Conservation (phyloP, 495 filamentous ascomycete species). For the Venustampulla echinocandica region DNA sequence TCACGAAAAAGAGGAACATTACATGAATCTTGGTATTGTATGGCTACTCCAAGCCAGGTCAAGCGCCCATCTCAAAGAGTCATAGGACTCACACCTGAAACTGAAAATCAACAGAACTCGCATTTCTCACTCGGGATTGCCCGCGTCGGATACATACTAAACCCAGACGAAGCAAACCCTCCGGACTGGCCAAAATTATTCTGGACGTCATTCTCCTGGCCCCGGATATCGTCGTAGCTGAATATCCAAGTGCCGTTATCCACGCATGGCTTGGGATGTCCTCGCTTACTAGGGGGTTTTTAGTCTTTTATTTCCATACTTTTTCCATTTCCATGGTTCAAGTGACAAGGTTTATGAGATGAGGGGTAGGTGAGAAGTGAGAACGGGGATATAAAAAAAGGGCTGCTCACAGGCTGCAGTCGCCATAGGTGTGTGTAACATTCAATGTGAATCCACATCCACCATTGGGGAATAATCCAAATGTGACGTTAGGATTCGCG, state of each 20-base stretch:
- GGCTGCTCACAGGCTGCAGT: constrained; percentile 1
- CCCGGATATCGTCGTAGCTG: constrained; percentile 14
- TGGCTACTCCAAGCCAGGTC: too few relatives aligned
- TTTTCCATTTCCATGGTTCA: too few relatives aligned
- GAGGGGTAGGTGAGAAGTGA: background rate
- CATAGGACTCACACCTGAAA: too few relatives aligned
- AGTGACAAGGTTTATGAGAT: constrained; percentile 1
- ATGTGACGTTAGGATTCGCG: constrained; percentile 13
- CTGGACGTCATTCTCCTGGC: constrained; percentile 15
- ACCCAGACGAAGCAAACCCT: background rate
- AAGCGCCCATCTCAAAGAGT: too few relatives aligned
- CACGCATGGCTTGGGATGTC: constrained; percentile 3
- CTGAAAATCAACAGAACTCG: constrained; percentile 19
- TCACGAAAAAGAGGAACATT: too few relatives aligned
- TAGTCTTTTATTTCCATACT: too few relatives aligned
- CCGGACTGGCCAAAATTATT: constrained; percentile 19
- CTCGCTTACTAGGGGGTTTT: background rate
- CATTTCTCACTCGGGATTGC: constrained; percentile 9
- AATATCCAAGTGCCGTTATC: constrained; percentile 19
- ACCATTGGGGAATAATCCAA: constrained; percentile 11
- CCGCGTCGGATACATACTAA: constrained; percentile 16
- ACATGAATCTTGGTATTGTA: too few relatives aligned
- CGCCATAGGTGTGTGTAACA: constrained; percentile 11
- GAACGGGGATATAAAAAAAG: background rate
- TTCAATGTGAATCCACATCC: constrained; percentile 6